These are phyloP conservation scores for Aspergillus costaricaensis DNA, from an alignment of 2,329 filamentous ascomycete species.

Conservation along the genomic window DNA sequence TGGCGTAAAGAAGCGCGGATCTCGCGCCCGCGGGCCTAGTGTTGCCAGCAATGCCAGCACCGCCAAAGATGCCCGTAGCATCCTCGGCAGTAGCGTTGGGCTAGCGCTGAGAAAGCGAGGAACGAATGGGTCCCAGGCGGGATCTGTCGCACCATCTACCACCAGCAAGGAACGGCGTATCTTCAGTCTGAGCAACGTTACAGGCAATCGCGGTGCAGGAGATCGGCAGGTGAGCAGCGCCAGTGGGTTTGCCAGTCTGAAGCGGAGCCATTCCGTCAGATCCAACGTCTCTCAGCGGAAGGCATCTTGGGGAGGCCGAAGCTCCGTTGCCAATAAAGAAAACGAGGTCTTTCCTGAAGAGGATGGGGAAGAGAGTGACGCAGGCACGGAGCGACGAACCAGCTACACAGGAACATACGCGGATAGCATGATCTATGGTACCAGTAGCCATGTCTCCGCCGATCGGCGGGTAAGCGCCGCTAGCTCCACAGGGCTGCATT, in stretches of 20 bases:
- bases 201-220: conserved; percentile 60
- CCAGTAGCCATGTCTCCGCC: conserved; percentile 43
- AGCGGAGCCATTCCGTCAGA: conserved; percentile 77
- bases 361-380: conserved; percentile 57
- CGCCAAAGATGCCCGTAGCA: conserved; percentile 37
- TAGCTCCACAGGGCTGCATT: conserved; percentile 36
- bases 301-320: conserved; percentile 66
- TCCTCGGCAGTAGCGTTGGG: conserved; percentile 46
- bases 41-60: conserved; percentile 36
- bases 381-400: conserved; percentile 46
- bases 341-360: conserved; percentile 65
- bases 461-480: conserved; percentile 44
- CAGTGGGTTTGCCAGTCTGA: conserved; percentile 60
- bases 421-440: conserved; percentile 44
- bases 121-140: conserved; percentile 43
- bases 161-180: conserved; percentile 71
- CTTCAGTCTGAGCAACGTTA: conserved; percentile 87
- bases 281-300: conserved; percentile 64
- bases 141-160: conserved; percentile 49
- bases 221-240: conserved; percentile 38
- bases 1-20: conserved; percentile 55
- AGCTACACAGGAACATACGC: conserved; percentile 47
- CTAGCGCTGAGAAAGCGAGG: conserved; percentile 56
- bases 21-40: conserved; percentile 39
- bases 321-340: conserved; percentile 57